A percentile compares a stretch with the other conserved stretches of the same genome.
Evolutionary conservation across 164 flowering plant species (phyloP).

Genomic region (Saururus chinensis): DNA sequence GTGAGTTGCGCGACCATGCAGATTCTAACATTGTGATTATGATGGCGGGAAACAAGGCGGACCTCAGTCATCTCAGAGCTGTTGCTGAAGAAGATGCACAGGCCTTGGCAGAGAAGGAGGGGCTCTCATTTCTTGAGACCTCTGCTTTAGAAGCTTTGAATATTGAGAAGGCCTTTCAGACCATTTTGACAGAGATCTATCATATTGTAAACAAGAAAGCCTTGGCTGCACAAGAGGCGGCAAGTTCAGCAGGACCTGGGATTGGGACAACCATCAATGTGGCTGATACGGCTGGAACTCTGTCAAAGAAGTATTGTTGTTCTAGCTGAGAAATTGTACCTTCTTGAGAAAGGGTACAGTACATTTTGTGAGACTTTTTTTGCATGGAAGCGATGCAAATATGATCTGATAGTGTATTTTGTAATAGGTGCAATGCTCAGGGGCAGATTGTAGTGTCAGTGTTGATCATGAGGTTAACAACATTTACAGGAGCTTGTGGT

Average conservation of each 20-base stretch:
- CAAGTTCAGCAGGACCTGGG: slow-evolving; percentile 24
- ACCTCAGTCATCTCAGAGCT: slow-evolving; percentile 61
- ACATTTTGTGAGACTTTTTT: neutral
- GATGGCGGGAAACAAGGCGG: slow-evolving; percentile 79
- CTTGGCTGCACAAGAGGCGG: slow-evolving; percentile 67
- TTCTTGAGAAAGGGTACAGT: neutral
- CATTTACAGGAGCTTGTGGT: too few relatives aligned
- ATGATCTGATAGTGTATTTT: too few relatives aligned
- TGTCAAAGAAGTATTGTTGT: slow-evolving; percentile 45
- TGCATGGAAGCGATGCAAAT: neutral
- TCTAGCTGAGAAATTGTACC: slow-evolving; percentile 22
- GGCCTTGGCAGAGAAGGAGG: slow-evolving; percentile 64
- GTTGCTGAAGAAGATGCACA: slow-evolving; percentile 55
- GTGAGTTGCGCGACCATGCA: slow-evolving; percentile 73
- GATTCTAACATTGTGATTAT: slow-evolving; percentile 85
- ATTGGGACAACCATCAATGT: slow-evolving; percentile 68
- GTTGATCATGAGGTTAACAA: slow-evolving; percentile 7
- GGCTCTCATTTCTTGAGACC: slow-evolving; percentile 72
- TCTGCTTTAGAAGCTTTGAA: slow-evolving; percentile 74
- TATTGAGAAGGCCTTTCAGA: slow-evolving; percentile 76
- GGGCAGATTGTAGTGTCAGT: neutral
- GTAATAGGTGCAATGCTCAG: too few relatives aligned
- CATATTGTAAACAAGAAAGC: slow-evolving; percentile 78
- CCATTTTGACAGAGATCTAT: slow-evolving; percentile 63
- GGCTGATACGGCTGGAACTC: slow-evolving; percentile 27